Conservation (phyloP, 148 eudicot species). For the Suaeda aralocaspica region DNA sequence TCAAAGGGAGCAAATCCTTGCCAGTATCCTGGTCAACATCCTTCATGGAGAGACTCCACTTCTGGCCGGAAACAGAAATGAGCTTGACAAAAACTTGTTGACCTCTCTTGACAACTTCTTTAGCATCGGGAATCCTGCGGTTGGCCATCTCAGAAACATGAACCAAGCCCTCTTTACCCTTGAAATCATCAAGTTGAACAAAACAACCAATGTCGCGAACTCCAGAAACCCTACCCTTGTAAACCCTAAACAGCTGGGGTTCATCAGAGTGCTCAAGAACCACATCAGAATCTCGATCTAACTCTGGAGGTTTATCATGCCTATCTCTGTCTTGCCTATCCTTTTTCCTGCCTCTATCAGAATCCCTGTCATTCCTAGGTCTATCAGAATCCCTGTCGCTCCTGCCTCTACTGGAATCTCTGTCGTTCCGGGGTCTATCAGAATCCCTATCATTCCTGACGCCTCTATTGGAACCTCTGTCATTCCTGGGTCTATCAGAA, state of each 20-base stretch:
- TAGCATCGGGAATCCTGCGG: slow-evolving; percentile 60
- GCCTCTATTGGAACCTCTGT: not conserved
- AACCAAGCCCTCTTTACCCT: slow-evolving; percentile 85
- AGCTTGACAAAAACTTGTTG: slow-evolving; percentile 87
- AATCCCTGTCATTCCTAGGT: slow-evolving; percentile 5
- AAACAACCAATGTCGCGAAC: slow-evolving; percentile 83
- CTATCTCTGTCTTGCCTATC: slow-evolving; percentile 22
- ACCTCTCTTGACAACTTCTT: slow-evolving; percentile 78
- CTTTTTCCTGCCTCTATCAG: not conserved
- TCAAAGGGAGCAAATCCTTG: slow-evolving; percentile 69
- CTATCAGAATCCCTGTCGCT: not conserved
- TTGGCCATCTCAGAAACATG: slow-evolving; percentile 85
- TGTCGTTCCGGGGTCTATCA: no score
- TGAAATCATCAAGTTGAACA: slow-evolving; percentile 59
- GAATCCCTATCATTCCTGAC: no score
- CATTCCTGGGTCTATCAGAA: slow-evolving; percentile 8
- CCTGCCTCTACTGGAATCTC: slow-evolving; percentile 11
- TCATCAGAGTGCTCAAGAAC: slow-evolving; percentile 36
- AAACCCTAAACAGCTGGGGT: slow-evolving; percentile 61
- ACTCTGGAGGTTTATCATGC: no score
- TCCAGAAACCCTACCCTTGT: slow-evolving; percentile 76
- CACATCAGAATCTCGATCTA: slow-evolving; percentile 31
- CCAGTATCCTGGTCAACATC: slow-evolving; percentile 91
- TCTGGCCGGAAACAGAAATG: slow-evolving; percentile 61
- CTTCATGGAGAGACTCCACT: slow-evolving; percentile 76